A percentile compares a stretch with the other conserved stretches of the same genome.
These are phyloP conservation scores for Chaetomiaceae sp. DNA, from an alignment of 2,329 filamentous ascomycete species.

Conservation along the genomic window DNA sequence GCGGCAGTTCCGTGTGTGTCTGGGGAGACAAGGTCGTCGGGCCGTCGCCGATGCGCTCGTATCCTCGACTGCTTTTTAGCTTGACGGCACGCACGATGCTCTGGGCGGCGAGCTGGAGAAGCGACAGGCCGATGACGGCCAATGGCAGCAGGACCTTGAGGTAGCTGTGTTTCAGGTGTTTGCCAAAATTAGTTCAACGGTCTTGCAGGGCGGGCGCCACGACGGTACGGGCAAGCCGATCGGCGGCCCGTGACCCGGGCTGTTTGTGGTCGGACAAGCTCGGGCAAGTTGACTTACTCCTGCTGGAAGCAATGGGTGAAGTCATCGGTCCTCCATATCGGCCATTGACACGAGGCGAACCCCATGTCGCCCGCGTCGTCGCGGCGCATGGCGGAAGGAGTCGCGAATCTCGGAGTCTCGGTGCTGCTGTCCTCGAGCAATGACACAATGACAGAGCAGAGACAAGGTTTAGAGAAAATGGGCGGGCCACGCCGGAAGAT, in stretches of 20 bases:
- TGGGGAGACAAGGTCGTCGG: slow-evolving; percentile 35
- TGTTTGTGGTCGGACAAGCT: no score
- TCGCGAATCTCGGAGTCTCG: neutral
- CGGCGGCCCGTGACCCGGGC: neutral
- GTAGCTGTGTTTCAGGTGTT: slow-evolving; percentile 51
- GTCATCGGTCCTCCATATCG: slow-evolving; percentile 60
- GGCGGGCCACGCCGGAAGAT: no score
- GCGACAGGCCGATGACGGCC: slow-evolving; percentile 62
- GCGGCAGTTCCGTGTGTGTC: slow-evolving; percentile 50
- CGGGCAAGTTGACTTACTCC: slow-evolving; percentile 49
- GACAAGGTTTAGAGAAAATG: no score
- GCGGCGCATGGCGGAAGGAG: slow-evolving; percentile 10
- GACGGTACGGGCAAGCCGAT: neutral
- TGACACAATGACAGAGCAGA: no score
- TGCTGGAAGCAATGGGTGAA: slow-evolving; percentile 58
- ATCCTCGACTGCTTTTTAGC: slow-evolving; percentile 48
- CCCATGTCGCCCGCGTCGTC: slow-evolving; percentile 34
- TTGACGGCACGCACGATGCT: slow-evolving; percentile 48
- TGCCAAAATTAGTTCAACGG: slow-evolving; percentile 4
- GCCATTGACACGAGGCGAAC: slow-evolving; percentile 52
- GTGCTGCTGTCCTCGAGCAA: neutral
- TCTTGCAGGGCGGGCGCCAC: neutral
- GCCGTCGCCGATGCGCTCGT: slow-evolving; percentile 49
- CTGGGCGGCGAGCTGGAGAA: slow-evolving; percentile 60
- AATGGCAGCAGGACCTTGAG: slow-evolving; percentile 77